Percentiles rank a stretch among this genome's conserved stretches.
phyloP scores from a whole-genome alignment of 305 asterid species.

The Rubia tinctorum region DNA sequence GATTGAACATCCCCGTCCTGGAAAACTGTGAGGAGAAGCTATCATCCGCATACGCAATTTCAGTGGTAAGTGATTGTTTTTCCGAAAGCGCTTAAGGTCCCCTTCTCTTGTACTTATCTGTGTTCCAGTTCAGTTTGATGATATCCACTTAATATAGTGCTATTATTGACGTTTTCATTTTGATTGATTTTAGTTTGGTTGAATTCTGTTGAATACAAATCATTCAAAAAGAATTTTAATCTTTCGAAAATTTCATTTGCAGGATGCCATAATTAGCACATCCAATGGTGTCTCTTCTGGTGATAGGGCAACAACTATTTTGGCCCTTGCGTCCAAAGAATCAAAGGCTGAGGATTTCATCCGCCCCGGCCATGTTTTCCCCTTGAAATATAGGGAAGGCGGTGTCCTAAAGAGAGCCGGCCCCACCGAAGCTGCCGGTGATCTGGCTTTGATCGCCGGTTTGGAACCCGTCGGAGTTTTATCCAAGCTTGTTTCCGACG shows the following conservation, averaged over 20 bases:
- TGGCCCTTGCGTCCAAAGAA: conserved; percentile 82
- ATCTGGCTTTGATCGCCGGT: conserved; percentile 84
- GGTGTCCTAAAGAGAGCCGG: conserved; percentile 97
- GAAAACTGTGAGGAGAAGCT: conserved; percentile 69
- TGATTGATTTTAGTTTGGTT: too few relatives aligned
- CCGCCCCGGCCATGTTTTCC: conserved; percentile 98
- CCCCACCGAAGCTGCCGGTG: conserved; percentile 97
- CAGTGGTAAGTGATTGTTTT: conserved; percentile 59
- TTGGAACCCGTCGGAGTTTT: conserved; percentile 80
- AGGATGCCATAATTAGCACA: conserved; percentile 54
- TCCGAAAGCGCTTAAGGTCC: too few relatives aligned
- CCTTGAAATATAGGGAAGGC: conserved; percentile 83
- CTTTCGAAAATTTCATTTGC: conserved; percentile 9
- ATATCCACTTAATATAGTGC: too few relatives aligned
- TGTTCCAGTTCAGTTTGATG: too few relatives aligned
- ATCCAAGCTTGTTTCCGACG: conserved; percentile 93
- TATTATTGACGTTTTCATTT: too few relatives aligned
- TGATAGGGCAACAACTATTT: conserved; percentile 79
- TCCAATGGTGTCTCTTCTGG: conserved; percentile 35
- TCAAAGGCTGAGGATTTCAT: conserved; percentile 87
- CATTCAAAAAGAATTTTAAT: too few relatives aligned
- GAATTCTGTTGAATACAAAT: too few relatives aligned
- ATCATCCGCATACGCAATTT: conserved; percentile 76
- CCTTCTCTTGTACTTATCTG: too few relatives aligned
- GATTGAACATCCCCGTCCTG: conserved; percentile 85